These are phyloP conservation scores for Hippophae tibetana DNA, from an alignment of 306 rosid genomes.

Conservation along the genomic window DNA sequence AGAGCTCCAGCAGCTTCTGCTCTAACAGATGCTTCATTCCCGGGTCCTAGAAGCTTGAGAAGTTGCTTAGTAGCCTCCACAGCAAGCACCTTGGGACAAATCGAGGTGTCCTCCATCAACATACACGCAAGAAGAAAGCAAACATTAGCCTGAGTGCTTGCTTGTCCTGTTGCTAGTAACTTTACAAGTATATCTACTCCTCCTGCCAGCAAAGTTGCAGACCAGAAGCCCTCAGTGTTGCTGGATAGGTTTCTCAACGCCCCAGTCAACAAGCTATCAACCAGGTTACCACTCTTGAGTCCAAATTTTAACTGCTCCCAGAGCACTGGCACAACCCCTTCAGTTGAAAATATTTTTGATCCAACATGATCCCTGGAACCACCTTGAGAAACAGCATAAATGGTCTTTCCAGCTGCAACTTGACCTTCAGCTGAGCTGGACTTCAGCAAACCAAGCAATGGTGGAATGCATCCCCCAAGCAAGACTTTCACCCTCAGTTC, in stretches of 20 bases:
- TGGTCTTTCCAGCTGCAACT: constrained; percentile 91
- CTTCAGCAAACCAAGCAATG: constrained; percentile 88
- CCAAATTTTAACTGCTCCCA: constrained; percentile 82
- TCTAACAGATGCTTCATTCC: constrained; percentile 87
- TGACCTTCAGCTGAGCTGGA: constrained; percentile 85
- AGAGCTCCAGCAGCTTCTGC: constrained; percentile 99
- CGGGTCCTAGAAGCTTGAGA: constrained; percentile 82
- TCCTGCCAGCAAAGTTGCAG: constrained; percentile 74
- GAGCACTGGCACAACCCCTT: constrained; percentile 96
- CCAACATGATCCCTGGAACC: constrained; percentile 93
- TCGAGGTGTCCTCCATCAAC: constrained; percentile 91
- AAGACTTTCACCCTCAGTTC: constrained; percentile 93
- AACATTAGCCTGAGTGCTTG: constrained; percentile 73
- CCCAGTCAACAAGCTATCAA: constrained; percentile 83
- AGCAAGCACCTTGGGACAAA: constrained; percentile 72
- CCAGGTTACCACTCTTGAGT: constrained; percentile 59
- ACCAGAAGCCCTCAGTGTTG: constrained; percentile 96
- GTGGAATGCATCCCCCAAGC: constrained; percentile 99
- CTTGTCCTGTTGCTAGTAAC: constrained; percentile 69
- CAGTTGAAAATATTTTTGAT: constrained; percentile 92
- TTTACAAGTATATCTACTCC: constrained; percentile 81
- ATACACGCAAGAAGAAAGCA: constrained; percentile 83
- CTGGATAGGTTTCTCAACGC: constrained; percentile 82
- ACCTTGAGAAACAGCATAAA: constrained; percentile 94
- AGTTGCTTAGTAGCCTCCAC: constrained; percentile 82